Base-by-base conservation (phyloP, 495 filamentous ascomycete species). In the Aspergillus funiculosus region DNA sequence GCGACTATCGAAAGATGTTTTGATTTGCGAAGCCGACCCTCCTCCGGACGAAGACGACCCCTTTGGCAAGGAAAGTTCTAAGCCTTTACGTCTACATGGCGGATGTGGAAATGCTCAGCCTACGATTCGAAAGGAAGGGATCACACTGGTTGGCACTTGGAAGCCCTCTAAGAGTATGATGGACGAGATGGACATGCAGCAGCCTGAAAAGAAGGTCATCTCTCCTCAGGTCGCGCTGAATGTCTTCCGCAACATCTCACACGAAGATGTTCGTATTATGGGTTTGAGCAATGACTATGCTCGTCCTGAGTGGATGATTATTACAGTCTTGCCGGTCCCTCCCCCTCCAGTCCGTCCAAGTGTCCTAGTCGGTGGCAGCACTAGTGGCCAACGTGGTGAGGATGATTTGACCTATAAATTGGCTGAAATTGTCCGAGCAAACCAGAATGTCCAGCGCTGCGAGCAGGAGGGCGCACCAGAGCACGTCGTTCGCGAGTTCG, bases 341-440 rank as follows among this genome's bases (percentile, higher is more conserved):
- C 92, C 92, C 2, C 92, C 92, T 10, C 89, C 92, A 1, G 92
- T 99, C 29, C 85, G 92, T 20, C 92, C 92, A 0, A 95, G 89
- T 71, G 94, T 99, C 53, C 87, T 87, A 6, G 86, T 94, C 66
- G 87, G 96, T 67, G 91, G 91, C 45, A 89, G 86, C 35, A 80
- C 77, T 27, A 83, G 86, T 53, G 92, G 91, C 47, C 76, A 87
- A 66, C 83, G 92, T 35, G 90, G 91, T 58, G 92, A 99, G 63
- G 92, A 99, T 61, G 92, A 99, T 75, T 73, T 99, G 75, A 99
- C 92, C 0, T 97, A 95, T 73, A 99, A 99, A 66, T 72, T 99
- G 34, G 89, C 89, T 51, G 92, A 99, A 67, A 95, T 99, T 60
- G 90, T 99, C 48, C 89, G 92, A 52, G 92, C 94, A 43, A 99